Evolutionary conservation across 768 basidiomycete species (phyloP).

Genomic region (Amanita inopinata): DNA sequence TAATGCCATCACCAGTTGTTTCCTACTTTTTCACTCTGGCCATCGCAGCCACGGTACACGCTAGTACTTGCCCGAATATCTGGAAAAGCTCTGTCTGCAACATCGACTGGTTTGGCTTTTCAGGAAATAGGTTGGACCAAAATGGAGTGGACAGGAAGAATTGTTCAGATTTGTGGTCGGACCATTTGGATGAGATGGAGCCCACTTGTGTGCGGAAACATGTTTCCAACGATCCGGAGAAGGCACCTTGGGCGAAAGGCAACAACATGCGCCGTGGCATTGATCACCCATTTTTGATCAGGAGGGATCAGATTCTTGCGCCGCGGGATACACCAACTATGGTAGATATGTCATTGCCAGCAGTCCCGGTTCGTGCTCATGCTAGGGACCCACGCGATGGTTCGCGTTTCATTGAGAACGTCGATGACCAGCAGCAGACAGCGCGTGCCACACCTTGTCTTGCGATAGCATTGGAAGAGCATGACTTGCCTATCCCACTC

Average conservation of each 20-base stretch:
- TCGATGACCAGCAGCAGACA: slow-evolving; percentile 25
- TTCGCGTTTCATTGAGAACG: slow-evolving; percentile 33
- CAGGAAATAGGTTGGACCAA: slow-evolving; percentile 6
- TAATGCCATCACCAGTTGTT: slow-evolving; percentile 25
- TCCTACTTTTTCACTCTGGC: slow-evolving; percentile 48
- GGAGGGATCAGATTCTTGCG: slow-evolving; percentile 14
- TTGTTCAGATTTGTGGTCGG: slow-evolving; percentile 6
- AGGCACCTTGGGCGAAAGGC: slow-evolving; percentile 43
- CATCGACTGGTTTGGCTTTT: slow-evolving; percentile 46
- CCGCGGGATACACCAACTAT: slow-evolving; percentile 18
- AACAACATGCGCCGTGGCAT: slow-evolving; percentile 40
- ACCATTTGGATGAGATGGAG: slow-evolving; percentile 20
- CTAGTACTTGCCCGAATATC: slow-evolving; percentile 30
- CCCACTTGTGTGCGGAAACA: slow-evolving; percentile 12
- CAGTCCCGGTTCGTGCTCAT: slow-evolving; percentile 15
- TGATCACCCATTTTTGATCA: slow-evolving; percentile 38
- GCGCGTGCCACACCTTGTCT: slow-evolving; percentile 13
- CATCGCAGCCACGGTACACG: slow-evolving; percentile 37
- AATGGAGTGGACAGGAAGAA: slow-evolving; percentile 3
- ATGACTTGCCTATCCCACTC: slow-evolving; percentile 48
- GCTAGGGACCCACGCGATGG: slow-evolving; percentile 14
- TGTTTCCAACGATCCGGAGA: slow-evolving; percentile 15
- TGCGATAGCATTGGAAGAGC: slow-evolving; percentile 28
- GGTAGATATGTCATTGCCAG: slow-evolving; percentile 16
- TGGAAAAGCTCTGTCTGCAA: slow-evolving; percentile 44